Conservation (phyloP, 768 basidiomycete species). For the Tulasnella sp. region DNA sequence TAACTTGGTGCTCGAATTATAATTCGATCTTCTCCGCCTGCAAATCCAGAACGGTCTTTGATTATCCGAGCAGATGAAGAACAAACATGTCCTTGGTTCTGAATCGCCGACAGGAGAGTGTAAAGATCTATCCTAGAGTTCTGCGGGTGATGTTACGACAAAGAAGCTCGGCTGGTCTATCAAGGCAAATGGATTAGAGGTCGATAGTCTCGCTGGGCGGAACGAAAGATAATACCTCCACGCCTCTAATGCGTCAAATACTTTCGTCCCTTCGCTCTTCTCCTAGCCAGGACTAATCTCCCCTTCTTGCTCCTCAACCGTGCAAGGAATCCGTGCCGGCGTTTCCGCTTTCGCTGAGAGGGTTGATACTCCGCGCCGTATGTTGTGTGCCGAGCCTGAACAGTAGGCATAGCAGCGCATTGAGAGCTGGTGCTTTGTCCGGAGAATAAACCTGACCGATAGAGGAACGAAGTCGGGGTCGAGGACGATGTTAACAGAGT, state of each 20-base stretch:
- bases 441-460: neutral
- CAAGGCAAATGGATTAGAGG: too few species aligned
- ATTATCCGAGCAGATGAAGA: too few species aligned
- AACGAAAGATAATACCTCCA: too few species aligned
- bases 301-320: slow-evolving; percentile 62
- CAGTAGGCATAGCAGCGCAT: neutral
- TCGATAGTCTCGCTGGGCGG: too few species aligned
- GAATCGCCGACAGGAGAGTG: too few species aligned
- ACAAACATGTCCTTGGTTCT: too few species aligned
- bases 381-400: slow-evolving; percentile 53
- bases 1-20: too few species aligned
- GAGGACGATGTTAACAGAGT: neutral
- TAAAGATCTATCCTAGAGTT: too few species aligned
- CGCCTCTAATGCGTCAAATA: slow-evolving; percentile 60
- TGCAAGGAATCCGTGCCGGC: slow-evolving; percentile 84
- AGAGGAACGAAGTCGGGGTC: slow-evolving; percentile 3
- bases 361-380: slow-evolving; percentile 93
- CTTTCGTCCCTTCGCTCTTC: slow-evolving; percentile 67
- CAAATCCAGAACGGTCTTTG: too few species aligned
- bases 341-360: slow-evolving; percentile 87
- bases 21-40: too few species aligned
- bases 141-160: too few species aligned
- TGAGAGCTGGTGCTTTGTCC: neutral
- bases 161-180: too few species aligned
- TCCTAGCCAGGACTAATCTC: slow-evolving; percentile 59